phyloP scores from a whole-genome alignment of 2,329 filamentous ascomycete species.

The Phaeosphaeria sp. region DNA sequence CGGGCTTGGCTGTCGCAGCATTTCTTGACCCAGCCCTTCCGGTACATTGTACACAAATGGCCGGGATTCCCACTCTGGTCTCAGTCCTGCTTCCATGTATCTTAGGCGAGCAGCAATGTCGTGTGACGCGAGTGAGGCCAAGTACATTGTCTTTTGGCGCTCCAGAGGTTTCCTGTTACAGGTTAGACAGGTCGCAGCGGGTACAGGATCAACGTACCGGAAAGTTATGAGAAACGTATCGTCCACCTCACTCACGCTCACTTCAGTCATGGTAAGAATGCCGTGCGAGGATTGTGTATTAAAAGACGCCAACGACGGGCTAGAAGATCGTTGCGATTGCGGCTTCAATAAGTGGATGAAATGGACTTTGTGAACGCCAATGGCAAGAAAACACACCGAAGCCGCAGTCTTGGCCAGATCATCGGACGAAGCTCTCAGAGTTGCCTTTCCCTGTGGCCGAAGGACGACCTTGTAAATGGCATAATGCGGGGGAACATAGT shows the following conservation, averaged over 20 bases:
- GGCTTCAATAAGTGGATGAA: conserved; percentile 69
- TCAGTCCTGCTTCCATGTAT: conserved; percentile 66
- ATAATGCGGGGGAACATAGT: conserved; percentile 72
- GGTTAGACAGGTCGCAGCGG: conserved; percentile 9
- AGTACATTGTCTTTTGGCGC: conserved; percentile 61
- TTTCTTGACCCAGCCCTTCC: conserved; percentile 49
- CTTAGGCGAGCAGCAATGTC: conserved; percentile 70
- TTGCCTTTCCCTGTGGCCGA: conserved; percentile 63
- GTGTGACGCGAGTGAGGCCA: conserved; percentile 68
- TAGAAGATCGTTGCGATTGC: conserved; percentile 60
- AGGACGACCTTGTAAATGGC: conserved; percentile 73
- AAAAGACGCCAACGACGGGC: conserved; percentile 59
- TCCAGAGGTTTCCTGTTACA: conserved; percentile 59
- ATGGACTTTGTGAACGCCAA: conserved; percentile 74
- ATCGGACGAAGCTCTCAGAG: conserved; percentile 66
- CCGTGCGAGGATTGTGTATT: conserved; percentile 64
- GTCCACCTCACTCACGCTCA: conserved; percentile 67
- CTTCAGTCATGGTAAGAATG: conserved; percentile 65
- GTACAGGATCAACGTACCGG: conserved; percentile 46
- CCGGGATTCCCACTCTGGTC: conserved; percentile 69
- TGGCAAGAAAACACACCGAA: conserved; percentile 70
- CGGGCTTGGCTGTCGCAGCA: conserved; percentile 43
- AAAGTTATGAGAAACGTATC: conserved; percentile 73
- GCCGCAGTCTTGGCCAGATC: conserved; percentile 70
- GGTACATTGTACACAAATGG: conserved; percentile 69